These are phyloP conservation scores for Diatrype stigma DNA, from an alignment of 2,329 filamentous ascomycete genomes.

Conservation along the genomic window DNA sequence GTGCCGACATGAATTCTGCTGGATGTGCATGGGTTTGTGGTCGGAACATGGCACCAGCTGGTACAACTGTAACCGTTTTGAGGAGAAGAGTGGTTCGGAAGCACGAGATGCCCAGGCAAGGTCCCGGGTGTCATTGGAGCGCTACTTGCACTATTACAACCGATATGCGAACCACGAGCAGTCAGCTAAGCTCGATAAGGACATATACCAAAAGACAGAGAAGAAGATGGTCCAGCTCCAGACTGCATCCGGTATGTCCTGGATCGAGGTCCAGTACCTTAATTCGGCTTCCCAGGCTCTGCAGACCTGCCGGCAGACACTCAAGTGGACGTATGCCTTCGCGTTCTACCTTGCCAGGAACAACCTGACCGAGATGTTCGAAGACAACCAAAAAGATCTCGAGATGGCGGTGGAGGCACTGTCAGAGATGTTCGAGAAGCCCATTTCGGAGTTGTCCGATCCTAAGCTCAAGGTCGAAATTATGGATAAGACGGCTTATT, in stretches of 20 bases:
- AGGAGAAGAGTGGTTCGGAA: constrained; percentile 90
- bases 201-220: constrained; percentile 93
- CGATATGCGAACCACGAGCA: constrained; percentile 98
- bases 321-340: constrained; percentile 99
- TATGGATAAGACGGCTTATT: constrained; percentile 97
- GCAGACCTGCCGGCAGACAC: constrained; percentile 93
- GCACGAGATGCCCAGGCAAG: constrained; percentile 89
- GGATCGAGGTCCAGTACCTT: constrained; percentile 98
- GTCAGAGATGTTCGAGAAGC: constrained; percentile 99
- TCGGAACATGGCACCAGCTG: constrained; percentile 97
- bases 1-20: constrained; percentile 62
- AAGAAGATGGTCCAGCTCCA: constrained; percentile 99
- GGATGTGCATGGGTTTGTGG: constrained; percentile 99
- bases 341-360: constrained; percentile 96
- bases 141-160: constrained; percentile 99
- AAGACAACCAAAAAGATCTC: constrained; percentile 97
- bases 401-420: constrained; percentile 96
- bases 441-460: constrained; percentile 76
- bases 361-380: constrained; percentile 94
- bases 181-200: constrained; percentile 92
- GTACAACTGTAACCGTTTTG: constrained; percentile 98
- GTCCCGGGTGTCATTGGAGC: constrained; percentile 83
- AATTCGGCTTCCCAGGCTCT: constrained; percentile 89
- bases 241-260: constrained; percentile 90
- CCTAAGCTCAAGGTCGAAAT: constrained; percentile 96